These are phyloP conservation scores for Fagus crenata DNA, from an alignment of 306 rosid genomes.

Conservation along the genomic window DNA sequence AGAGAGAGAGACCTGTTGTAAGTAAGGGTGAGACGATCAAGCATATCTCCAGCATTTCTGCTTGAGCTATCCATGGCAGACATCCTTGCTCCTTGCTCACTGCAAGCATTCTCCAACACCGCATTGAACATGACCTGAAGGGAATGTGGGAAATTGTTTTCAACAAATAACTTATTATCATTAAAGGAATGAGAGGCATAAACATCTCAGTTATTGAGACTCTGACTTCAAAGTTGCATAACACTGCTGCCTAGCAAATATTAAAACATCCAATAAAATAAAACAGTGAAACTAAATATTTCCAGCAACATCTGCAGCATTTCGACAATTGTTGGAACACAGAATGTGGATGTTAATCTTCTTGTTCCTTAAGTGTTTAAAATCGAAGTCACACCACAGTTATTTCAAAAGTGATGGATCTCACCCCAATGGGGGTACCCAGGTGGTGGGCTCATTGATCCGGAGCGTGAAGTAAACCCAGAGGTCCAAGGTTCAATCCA, in stretches of 20 bases:
- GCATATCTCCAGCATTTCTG: constrained; percentile 99
- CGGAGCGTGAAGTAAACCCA: too few relatives aligned
- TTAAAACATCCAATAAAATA: not conserved
- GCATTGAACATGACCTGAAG: constrained; percentile 82
- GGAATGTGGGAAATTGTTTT: not conserved
- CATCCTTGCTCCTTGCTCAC: constrained; percentile 99
- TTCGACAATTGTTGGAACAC: not conserved
- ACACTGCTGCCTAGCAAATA: not conserved
- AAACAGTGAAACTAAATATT: not conserved
- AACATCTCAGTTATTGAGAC: not conserved
- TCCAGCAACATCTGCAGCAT: not conserved
- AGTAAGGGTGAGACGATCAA: constrained; percentile 94
- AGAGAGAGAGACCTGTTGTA: constrained; percentile 70
- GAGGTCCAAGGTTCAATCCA: too few relatives aligned
- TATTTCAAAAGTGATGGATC: not conserved
- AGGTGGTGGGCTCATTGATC: too few relatives aligned
- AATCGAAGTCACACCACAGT: too few relatives aligned
- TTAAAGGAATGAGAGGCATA: not conserved
- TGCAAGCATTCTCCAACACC: constrained; percentile 96
- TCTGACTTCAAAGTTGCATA: not conserved
- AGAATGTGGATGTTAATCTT: not conserved
- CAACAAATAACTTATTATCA: not conserved
- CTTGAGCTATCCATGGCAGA: constrained; percentile 99
- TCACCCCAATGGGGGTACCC: too few relatives aligned
- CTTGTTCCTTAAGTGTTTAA: too few relatives aligned